Conservation (phyloP, 768 basidiomycete genomes). For the Serendipita sp. region DNA sequence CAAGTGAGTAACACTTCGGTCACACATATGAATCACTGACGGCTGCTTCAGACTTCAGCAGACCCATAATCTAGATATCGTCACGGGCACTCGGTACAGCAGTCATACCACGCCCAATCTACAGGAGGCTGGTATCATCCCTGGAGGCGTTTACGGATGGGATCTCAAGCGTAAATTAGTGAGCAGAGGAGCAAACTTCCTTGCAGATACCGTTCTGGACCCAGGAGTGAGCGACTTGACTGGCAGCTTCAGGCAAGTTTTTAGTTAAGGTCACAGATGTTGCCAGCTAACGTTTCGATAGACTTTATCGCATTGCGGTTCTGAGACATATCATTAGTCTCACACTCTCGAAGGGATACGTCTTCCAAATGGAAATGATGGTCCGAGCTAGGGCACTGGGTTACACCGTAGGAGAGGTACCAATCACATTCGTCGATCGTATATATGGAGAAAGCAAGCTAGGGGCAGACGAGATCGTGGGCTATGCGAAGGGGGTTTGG, state of each 20-base stretch:
- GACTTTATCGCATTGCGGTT: constrained; percentile 62
- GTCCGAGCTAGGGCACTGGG: constrained; percentile 72
- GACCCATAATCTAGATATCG: constrained; percentile 79
- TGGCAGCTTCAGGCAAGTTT: constrained; percentile 73
- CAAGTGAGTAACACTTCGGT: constrained; percentile 28
- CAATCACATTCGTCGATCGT: constrained; percentile 88
- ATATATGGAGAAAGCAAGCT: constrained; percentile 90
- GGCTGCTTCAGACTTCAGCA: constrained; percentile 49
- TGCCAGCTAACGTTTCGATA: constrained; percentile 19
- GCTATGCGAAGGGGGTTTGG: constrained; percentile 78
- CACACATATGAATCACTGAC: not conserved
- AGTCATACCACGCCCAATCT: constrained; percentile 40
- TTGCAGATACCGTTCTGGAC: constrained; percentile 69
- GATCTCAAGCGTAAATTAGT: constrained; percentile 81
- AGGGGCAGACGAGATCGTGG: constrained; percentile 74
- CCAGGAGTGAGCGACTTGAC: constrained; percentile 85
- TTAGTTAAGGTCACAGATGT: too few relatives aligned
- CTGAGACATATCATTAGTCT: constrained; percentile 70
- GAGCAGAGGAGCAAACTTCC: constrained; percentile 76
- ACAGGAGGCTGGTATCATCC: constrained; percentile 34
- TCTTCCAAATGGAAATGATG: constrained; percentile 99
- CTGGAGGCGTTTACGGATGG: constrained; percentile 88
- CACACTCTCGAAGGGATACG: constrained; percentile 79
- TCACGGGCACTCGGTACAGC: constrained; percentile 83
- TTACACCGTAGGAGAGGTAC: constrained; percentile 78